These are phyloP conservation scores for Spizellomyces punctatus DNA, from an alignment of 192 early-diverging fungal genomes.

Conservation along the genomic window DNA sequence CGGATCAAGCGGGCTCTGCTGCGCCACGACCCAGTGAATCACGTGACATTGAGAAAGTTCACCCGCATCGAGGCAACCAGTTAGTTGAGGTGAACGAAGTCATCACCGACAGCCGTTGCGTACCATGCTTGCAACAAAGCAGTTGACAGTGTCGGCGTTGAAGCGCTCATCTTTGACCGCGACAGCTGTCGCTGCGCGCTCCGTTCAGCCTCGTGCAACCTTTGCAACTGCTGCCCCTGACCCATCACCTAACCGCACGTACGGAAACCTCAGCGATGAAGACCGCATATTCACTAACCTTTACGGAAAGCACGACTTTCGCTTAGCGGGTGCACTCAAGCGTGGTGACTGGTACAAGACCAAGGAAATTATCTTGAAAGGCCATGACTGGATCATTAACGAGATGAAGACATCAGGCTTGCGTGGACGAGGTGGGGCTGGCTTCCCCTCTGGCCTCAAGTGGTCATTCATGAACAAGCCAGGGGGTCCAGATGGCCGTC, in stretches of 20 bases:
- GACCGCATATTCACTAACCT: constrained; percentile 99
- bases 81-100: no score
- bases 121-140: constrained; percentile 1
- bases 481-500: constrained; percentile 58
- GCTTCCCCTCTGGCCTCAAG: constrained; percentile 97
- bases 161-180: not conserved
- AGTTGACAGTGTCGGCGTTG: not conserved
- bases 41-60: no score
- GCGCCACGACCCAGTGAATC: no score
- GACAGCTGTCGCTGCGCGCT: not conserved
- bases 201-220: constrained; percentile 2
- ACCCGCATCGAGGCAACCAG: no score
- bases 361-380: constrained; percentile 95
- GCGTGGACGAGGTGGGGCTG: constrained; percentile 91
- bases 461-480: constrained; percentile 99
- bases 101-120: no score
- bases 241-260: constrained; percentile 30
- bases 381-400: constrained; percentile 95
- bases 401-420: constrained; percentile 96
- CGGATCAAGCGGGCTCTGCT: no score
- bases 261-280: constrained; percentile 74
- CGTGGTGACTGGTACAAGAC: constrained; percentile 99
- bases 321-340: constrained; percentile 85
- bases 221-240: constrained; percentile 37
- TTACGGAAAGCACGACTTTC: constrained; percentile 90